These are phyloP conservation scores for Cercospora beticola DNA, from an alignment of 2,329 filamentous ascomycete species.

Conservation along the genomic window DNA sequence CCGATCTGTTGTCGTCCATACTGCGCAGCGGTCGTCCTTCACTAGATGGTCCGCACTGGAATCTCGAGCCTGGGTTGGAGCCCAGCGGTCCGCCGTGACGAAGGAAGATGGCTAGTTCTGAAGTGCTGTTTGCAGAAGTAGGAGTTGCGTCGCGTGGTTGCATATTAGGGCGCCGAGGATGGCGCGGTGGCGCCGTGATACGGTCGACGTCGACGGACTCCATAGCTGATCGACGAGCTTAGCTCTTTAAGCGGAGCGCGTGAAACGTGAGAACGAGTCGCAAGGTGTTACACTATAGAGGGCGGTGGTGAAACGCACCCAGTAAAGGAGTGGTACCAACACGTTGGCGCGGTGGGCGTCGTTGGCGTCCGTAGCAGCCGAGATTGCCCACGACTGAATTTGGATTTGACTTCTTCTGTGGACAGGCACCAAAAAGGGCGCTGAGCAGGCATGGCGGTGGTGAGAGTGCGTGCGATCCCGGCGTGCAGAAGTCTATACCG, in stretches of 20 bases:
- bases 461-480: not conserved
- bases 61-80: conserved; percentile 6
- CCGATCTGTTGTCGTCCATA: not conserved
- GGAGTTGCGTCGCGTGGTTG: conserved; percentile 14
- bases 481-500: not conserved
- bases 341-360: conserved; percentile 2
- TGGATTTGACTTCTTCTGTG: conserved; percentile 1
- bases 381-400: not conserved
- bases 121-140: conserved; percentile 8
- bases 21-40: not conserved
- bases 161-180: conserved; percentile 7
- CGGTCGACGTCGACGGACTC: conserved; percentile 4
- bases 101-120: conserved; percentile 11
- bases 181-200: not conserved
- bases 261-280: conserved; percentile 11
- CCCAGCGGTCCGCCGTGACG: conserved; percentile 11
- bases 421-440: not conserved
- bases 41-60: conserved; percentile 9
- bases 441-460: not conserved
- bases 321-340: conserved; percentile 8
- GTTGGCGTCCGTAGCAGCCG: conserved; percentile 8
- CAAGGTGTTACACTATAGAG: not conserved
- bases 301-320: conserved; percentile 1
- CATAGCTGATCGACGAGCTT: conserved; percentile 7
- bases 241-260: not conserved